Base-by-base conservation (phyloP, 2,329 filamentous ascomycete species). In the Elsinoe arachidis region DNA sequence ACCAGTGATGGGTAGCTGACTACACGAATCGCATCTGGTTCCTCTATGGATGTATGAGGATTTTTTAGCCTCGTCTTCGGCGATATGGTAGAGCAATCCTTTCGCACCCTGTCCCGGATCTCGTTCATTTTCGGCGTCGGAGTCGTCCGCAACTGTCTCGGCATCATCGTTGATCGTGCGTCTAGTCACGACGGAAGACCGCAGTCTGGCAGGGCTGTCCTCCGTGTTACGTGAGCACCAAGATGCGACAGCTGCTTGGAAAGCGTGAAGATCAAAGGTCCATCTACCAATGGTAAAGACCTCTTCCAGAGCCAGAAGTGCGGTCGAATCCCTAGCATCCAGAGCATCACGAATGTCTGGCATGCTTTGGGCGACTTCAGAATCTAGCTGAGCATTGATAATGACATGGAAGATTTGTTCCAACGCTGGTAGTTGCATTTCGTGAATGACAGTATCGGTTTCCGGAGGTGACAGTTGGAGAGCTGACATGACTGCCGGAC, bases 31-130 rank as follows among this genome's bases (percentile, higher is more conserved):
- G 69, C 93, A 99, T 37, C 86, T 87, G 60, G 95, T 95, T 11
- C 93, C 92, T 11, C 92, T 82, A 70, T 99, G 93, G 19, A 96
- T 86, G 67, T 93, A 96, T 17, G 90, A 88, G 68, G 93, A 92
- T 54, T 88, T 81, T 57, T 86, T 83, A 1, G 91, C 90, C 68
- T 96, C 91, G 63, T 97, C 90, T 70, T 96, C 91, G 0, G 91
- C 95, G 47, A 97, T 95, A 59, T 91, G 83, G 68, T 96, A 97
- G 1, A 97, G 78, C 1, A 96, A 77, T 26, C 67, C 65, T 58
- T 69, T 70, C 6, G 71, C 58, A 3, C 56, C 58, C 56, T 70
- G 66, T 21, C 61, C 65, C 2, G 66, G 65, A 46, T 68, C 65
- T 35, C 41, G 41, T 2, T 60, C 57, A 5, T 60, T 46, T 23